phyloP scores from a whole-genome alignment of 2,329 filamentous ascomycete genomes.

The Trichoderma oligosporum region DNA sequence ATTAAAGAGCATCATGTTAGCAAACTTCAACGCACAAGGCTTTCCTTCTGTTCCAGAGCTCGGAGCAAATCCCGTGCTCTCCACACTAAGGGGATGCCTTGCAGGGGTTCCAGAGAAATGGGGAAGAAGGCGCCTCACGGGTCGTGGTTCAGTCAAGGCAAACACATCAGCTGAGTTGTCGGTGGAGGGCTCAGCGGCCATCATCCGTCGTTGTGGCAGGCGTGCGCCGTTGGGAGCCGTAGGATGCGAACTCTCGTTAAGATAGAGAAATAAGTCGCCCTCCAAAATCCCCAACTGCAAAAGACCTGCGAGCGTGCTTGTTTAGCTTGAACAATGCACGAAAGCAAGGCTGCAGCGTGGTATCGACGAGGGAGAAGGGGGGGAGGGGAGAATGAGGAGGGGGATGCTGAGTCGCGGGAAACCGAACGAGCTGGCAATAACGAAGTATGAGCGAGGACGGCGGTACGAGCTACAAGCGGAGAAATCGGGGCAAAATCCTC shows the following conservation, averaged over 20 bases:
- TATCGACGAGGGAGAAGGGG: conserved; percentile 3
- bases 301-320: neutral
- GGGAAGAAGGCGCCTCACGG: conserved; percentile 34
- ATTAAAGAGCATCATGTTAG: conserved; percentile 26
- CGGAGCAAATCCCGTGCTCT: conserved; percentile 19
- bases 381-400: conserved; percentile 3
- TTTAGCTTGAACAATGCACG: neutral
- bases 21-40: conserved; percentile 19
- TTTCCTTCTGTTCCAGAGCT: too few species aligned
- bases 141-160: conserved; percentile 44
- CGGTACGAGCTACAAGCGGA: neutral
- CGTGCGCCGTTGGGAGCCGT: conserved; percentile 33
- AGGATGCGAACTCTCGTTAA: conserved; percentile 27
- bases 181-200: conserved; percentile 59
- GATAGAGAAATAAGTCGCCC: neutral
- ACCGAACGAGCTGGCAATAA: conserved; percentile 1
- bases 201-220: conserved; percentile 52
- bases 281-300: neutral
- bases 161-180: conserved; percentile 53
- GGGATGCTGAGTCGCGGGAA: conserved; percentile 11
- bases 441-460: neutral
- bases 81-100: neutral
- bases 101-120: neutral
- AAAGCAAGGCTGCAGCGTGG: neutral
- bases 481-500: conserved; percentile 13